Percentiles rank a stretch among this genome's conserved stretches.
These are phyloP conservation scores for Paracoccidioides brasiliensis DNA, from an alignment of 2,329 filamentous ascomycete genomes.

Conservation along the genomic window DNA sequence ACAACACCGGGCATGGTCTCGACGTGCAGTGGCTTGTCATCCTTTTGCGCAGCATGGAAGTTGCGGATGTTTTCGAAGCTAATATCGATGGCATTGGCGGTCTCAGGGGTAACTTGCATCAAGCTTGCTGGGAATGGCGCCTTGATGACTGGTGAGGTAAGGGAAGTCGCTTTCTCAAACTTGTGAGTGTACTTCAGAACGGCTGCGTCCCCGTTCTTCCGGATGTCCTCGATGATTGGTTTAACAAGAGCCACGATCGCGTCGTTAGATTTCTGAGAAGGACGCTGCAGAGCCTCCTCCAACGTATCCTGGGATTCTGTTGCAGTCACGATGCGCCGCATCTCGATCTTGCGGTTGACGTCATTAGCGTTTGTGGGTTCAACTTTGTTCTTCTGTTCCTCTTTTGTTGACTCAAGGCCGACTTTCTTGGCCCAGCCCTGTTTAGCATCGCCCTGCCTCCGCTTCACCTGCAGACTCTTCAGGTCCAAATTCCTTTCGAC, in stretches of 20 bases:
- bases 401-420: conserved; percentile 38
- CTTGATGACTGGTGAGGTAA: conserved; percentile 77
- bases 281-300: conserved; percentile 63
- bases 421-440: conserved; percentile 80
- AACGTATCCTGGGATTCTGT: conserved; percentile 53
- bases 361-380: conserved; percentile 35
- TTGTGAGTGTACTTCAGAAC: conserved; percentile 91
- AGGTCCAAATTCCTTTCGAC: conserved; percentile 86
- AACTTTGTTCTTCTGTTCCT: conserved; percentile 16
- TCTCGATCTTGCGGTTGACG: conserved; percentile 53
- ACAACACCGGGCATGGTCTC: conserved; percentile 97
- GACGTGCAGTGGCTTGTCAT: conserved; percentile 66
- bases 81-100: conserved; percentile 79
- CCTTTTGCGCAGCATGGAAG: conserved; percentile 86
- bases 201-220: conserved; percentile 69
- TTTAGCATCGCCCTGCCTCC: conserved; percentile 87
- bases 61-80: conserved; percentile 89
- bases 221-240: conserved; percentile 84
- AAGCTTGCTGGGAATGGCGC: conserved; percentile 76
- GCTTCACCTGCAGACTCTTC: conserved; percentile 91
- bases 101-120: conserved; percentile 76
- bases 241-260: conserved; percentile 80
- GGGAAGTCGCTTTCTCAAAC: conserved; percentile 87
- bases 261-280: conserved; percentile 90
- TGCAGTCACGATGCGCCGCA: conserved; percentile 64